Conservation (phyloP, 1,284 basidiomycete genomes). For the Dichomitus squalens region DNA sequence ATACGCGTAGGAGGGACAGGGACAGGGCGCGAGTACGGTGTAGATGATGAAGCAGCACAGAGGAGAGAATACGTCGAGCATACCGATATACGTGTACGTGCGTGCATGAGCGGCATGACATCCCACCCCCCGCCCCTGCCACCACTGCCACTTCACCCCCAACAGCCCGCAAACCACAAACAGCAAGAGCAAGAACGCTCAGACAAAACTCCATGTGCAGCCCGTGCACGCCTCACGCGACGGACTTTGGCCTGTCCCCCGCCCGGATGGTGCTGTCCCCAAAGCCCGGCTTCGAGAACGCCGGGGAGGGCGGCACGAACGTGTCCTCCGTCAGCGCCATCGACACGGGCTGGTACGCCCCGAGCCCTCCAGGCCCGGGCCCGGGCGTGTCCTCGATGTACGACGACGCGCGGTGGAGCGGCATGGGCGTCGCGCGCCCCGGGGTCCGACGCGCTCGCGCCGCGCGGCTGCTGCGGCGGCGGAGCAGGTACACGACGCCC, state of each 20-base stretch:
- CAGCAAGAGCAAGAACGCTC: background rate
- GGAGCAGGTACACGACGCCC: conserved; percentile 52
- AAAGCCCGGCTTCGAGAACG: conserved; percentile 50
- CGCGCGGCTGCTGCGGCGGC: conserved; percentile 40
- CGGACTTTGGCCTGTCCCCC: conserved; percentile 45
- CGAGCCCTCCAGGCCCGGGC: conserved; percentile 25
- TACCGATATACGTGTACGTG: conserved; percentile 3
- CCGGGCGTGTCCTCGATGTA: conserved; percentile 25
- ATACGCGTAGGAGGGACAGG: conserved; percentile 1
- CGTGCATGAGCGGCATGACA: conserved; percentile 7
- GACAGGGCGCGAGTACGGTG: background rate
- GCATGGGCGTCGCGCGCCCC: conserved; percentile 60
- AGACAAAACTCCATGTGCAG: background rate
- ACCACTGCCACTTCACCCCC: too few species aligned
- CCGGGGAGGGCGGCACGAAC: conserved; percentile 65
- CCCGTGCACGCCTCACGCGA: conserved; percentile 37
- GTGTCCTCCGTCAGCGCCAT: conserved; percentile 78
- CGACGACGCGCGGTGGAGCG: conserved; percentile 34
- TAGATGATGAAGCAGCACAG: background rate
- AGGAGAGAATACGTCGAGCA: conserved; percentile 7
- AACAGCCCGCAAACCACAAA: too few species aligned
- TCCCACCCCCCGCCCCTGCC: background rate
- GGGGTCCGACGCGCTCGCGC: conserved; percentile 42
- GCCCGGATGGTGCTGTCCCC: conserved; percentile 33
- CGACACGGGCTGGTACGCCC: conserved; percentile 69